Base-by-base conservation (phyloP, 495 filamentous ascomycete species). In the Aspergillus wentii region DNA sequence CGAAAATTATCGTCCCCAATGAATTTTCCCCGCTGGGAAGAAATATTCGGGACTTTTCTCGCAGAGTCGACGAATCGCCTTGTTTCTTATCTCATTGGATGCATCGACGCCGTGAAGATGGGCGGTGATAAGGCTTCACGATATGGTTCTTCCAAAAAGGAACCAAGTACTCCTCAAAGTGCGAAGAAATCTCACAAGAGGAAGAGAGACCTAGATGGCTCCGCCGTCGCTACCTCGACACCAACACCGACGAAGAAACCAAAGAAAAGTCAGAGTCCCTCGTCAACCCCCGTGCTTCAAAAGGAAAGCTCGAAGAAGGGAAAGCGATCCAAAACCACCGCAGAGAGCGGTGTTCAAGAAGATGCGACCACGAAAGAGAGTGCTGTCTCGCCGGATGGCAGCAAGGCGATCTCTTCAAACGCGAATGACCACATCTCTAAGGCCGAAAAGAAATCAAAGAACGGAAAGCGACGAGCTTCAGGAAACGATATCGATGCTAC, bases 181-280 rank as follows among this genome's bases (percentile, higher is more conserved):
- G 48, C 37, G 2, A 43, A 54, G 35, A 59, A 57, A 37, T 47
- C 56, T 8, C 54, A 62, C 26, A 69, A 67, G 42, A 52, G 63
- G 29, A 69, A 69, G 56, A 53, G 63, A 51, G 62, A 61, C 15
- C 23, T 42, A 21, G 58, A 66, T 49, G 48, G 41, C 40, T 40
- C 25, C 38, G 19, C 53, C 38, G 48, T 45, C 44, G 14, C 44
- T 44, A 40, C 51, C 17, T 44, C 52, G 30, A 66, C 58, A 15
- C 50, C 66, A 23, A 61, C 59, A 1, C 56, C 59, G 21, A 52
- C 58, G 17, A 67, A 66, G 44, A 66, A 67, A 37, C 45, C 56
- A 17, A 69, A 61, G 50, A 62, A 62, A 37, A 50, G 44, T 33
- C 40, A 59, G 22, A 54, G 48, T 34, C 38, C 50, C 11, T 25